Base-by-base conservation (phyloP, 2,329 filamentous ascomycete species). In the Camptophora hylomeconis region DNA sequence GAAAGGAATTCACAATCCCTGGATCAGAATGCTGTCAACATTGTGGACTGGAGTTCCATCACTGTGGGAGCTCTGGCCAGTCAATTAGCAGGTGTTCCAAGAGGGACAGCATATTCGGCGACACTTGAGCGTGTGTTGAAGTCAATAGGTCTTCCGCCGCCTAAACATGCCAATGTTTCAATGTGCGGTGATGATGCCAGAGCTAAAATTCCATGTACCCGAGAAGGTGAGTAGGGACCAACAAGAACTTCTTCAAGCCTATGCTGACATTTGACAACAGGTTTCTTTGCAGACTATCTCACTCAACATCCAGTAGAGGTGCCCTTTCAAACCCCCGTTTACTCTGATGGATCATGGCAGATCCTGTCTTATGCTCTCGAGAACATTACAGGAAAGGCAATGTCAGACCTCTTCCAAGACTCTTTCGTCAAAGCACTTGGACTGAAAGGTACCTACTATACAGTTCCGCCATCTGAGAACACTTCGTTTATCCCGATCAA, bases 41-140 rank as follows among this genome's bases (percentile, higher is more conserved):
- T 25, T 7, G 45, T 61, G 2, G 44, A 54, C 20, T 69, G 64
- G 63, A 53, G 63, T 17, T 55, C 60, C 7, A 47, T 69, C 12
- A 67, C 62, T 0, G 44, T 67, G 5, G 54, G 51, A 3, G 51
- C 58, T 10, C 43, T 68, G 5, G 58, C 60, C 2, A 55, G 51
- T 2, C 64, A 67, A 22, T 48, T 67, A 3, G 15, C 27, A 15
- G 27, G 27, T 13, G 18, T 15, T n/a, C 8, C n/a, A 5, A 14
- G 20, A 16, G 27, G 24, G 8, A 8, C 12, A 5, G 26, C 26
- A 3, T 10, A 3, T n/a, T 15, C 15, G 9, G 15, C 25, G 11
- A 15, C 17, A 17, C 10, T 16, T n/a, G 25, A 27, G 7, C 9
- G 11, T n/a, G 5, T 18, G 4, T 17, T 5, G 9, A 13, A 19